Conservation (phyloP, 768 basidiomycete genomes). For the Naganishia antarctica region DNA sequence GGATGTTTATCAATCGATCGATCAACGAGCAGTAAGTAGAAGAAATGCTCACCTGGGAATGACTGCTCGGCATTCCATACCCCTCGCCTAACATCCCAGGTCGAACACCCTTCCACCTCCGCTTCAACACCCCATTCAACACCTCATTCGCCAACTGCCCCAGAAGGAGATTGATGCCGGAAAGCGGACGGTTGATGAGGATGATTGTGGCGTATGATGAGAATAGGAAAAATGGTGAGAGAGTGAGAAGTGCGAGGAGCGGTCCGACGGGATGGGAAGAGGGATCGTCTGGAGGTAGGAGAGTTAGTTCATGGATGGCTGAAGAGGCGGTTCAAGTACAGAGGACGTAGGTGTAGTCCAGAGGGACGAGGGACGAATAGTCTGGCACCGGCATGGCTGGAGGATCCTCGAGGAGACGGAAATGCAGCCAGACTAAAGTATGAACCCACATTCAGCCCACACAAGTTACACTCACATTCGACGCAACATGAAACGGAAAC, state of each 20-base stretch:
- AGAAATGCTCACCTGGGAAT: slow-evolving; percentile 37
- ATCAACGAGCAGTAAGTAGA: too few relatives aligned
- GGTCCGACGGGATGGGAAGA: slow-evolving; percentile 39
- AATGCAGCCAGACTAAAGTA: too few relatives aligned
- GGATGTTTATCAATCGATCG: neutral
- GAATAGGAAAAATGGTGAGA: slow-evolving; percentile 47
- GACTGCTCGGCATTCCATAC: slow-evolving; percentile 48
- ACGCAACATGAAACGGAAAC: neutral
- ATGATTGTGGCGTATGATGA: slow-evolving; percentile 44
- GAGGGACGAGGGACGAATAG: slow-evolving; percentile 9
- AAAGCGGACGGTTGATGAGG: slow-evolving; percentile 41
- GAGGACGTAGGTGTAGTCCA: slow-evolving; percentile 26
- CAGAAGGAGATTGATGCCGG: slow-evolving; percentile 35
- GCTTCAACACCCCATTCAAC: slow-evolving; percentile 38
- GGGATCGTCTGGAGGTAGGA: slow-evolving; percentile 38
- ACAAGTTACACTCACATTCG: too few relatives aligned
- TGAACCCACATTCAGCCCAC: too few relatives aligned
- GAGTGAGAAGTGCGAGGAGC: slow-evolving; percentile 42
- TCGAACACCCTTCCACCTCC: slow-evolving; percentile 35
- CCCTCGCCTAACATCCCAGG: slow-evolving; percentile 43
- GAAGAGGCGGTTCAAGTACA: neutral
- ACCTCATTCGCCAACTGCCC: slow-evolving; percentile 43
- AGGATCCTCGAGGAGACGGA: neutral
- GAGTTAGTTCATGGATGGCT: neutral
- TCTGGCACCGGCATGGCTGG: slow-evolving; percentile 15